These are phyloP conservation scores for Ceratocystiopsis brevicomis DNA, from an alignment of 2,329 filamentous ascomycete species.

Conservation along the genomic window DNA sequence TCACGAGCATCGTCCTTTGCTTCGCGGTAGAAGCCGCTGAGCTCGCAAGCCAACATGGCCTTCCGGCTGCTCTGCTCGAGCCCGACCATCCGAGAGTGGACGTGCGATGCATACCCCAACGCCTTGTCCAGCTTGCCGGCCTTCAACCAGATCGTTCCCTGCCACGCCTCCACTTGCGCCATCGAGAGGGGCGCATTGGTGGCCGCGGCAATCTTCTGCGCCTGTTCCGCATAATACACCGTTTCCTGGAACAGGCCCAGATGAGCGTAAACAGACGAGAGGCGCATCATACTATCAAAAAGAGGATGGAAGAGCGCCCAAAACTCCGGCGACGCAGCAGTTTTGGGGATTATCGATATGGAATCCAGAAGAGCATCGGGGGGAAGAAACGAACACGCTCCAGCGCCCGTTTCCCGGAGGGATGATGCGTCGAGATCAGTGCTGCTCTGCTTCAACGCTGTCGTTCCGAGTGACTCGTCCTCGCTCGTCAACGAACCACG, in stretches of 20 bases:
- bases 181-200: conserved; percentile 41
- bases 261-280: conserved; percentile 63
- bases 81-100: conserved; percentile 29
- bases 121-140: conserved; percentile 42
- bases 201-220: conserved; percentile 54
- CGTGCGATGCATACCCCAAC: conserved; percentile 32
- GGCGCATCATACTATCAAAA: conserved; percentile 49
- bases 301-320: conserved; percentile 65
- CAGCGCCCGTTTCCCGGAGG: background rate
- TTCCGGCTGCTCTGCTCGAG: conserved; percentile 25
- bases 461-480: background rate
- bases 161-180: conserved; percentile 34
- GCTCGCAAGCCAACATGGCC: conserved; percentile 31
- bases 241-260: conserved; percentile 79
- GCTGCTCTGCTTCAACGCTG: no score
- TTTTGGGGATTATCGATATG: background rate
- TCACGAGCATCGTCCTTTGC: conserved; percentile 26
- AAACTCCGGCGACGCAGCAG: conserved; percentile 35
- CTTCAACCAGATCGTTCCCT: conserved; percentile 34
- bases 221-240: conserved; percentile 71
- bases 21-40: conserved; percentile 36
- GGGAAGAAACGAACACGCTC: no score
- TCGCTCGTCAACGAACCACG: no score
- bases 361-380: no score
- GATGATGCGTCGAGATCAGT: background rate